These are phyloP conservation scores for Hymenoscyphus fraxineus DNA, from an alignment of 2,329 filamentous ascomycete genomes.

Conservation along the genomic window DNA sequence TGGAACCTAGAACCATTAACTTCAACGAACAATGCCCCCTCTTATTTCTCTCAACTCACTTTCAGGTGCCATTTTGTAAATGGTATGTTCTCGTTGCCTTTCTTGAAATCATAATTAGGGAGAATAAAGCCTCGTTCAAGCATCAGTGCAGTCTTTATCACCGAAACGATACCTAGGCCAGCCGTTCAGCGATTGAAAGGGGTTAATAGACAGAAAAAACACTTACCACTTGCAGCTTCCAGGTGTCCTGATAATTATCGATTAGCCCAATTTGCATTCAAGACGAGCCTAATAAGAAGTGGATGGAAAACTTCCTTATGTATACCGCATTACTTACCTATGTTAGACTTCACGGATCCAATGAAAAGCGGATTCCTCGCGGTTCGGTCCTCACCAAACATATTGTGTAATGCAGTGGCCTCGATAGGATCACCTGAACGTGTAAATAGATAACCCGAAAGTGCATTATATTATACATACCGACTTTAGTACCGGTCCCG, in stretches of 20 bases:
- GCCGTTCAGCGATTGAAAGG: background rate
- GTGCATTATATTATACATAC: background rate
- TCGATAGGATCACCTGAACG: constrained; percentile 23
- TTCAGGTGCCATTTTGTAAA: constrained; percentile 38
- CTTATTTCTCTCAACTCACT: constrained; percentile 21
- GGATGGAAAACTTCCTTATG: background rate
- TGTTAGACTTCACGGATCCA: constrained; percentile 30
- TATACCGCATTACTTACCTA: constrained; percentile 12
- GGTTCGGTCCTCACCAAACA: constrained; percentile 27
- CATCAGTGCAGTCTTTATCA: constrained; percentile 32
- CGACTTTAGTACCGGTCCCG: constrained; percentile 21
- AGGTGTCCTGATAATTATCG: constrained; percentile 19
- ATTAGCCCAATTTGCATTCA: background rate
- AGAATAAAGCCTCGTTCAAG: constrained; percentile 31
- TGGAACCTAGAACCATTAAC: constrained; percentile 28
- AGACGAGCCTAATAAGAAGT: background rate
- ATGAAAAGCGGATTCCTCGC: constrained; percentile 25
- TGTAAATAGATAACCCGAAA: background rate
- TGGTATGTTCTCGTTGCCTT: constrained; percentile 38
- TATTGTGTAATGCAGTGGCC: constrained; percentile 26
- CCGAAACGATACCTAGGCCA: constrained; percentile 23
- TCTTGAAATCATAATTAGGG: constrained; percentile 35
- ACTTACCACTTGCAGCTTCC: constrained; percentile 28
- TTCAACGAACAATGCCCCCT: background rate
- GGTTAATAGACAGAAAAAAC: background rate